A percentile compares a stretch with the other conserved stretches of the same genome.
These are phyloP conservation scores for Hyaloperonospora brassicae DNA, from an alignment of 352 stramenopile species.

Conservation along the genomic window DNA sequence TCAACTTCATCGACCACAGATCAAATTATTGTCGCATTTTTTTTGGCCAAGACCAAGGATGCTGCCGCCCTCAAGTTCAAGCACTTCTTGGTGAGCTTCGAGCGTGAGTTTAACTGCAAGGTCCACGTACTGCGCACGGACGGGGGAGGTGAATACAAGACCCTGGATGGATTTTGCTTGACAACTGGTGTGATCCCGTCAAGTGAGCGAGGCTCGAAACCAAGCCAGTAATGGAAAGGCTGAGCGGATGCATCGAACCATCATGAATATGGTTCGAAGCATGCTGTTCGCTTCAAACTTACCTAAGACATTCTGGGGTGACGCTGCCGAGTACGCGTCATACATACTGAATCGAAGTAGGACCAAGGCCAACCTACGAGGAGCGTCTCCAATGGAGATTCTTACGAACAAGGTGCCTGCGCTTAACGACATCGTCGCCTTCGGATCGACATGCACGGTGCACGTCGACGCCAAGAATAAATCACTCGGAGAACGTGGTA, in stretches of 20 bases:
- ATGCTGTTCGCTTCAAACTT: no score
- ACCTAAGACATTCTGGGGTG: no score
- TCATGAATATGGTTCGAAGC: constrained; percentile 12
- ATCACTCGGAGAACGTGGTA: no score
- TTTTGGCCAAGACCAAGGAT: background rate
- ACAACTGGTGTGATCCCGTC: background rate
- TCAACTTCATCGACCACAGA: background rate
- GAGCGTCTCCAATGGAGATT: no score
- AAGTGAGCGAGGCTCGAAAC: background rate
- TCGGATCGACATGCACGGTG: no score
- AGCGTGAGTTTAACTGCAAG: background rate
- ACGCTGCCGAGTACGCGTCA: no score
- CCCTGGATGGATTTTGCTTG: background rate
- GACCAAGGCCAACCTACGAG: no score
- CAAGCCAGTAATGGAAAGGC: background rate
- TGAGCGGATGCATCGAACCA: background rate
- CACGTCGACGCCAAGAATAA: no score
- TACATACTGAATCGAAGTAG: no score
- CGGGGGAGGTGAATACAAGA: background rate
- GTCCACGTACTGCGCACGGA: background rate
- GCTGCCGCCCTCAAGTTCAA: background rate
- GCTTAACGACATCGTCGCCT: no score
- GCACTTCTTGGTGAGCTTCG: background rate
- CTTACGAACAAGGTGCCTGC: no score
- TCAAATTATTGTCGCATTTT: background rate